Conservation (phyloP, 176 grass and related monocot genomes). For the Aegilops sharonensis region DNA sequence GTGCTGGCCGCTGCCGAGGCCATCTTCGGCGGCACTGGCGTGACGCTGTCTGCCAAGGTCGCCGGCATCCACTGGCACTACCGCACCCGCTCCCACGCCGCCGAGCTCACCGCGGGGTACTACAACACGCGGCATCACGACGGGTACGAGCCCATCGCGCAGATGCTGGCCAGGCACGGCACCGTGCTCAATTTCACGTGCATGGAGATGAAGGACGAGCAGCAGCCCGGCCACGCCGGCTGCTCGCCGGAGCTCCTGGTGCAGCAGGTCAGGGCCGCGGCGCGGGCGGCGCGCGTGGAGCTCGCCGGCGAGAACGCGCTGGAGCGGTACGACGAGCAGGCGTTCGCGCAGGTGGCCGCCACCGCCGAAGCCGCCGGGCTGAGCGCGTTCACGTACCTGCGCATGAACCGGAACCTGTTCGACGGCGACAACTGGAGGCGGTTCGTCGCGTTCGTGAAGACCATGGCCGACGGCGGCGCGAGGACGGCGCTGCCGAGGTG, state of each 20-base stretch:
- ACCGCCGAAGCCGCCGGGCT: conserved; percentile 49
- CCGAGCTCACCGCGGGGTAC: conserved; percentile 95
- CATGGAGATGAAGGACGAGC: conserved; percentile 97
- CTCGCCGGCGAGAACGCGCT: conserved; percentile 94
- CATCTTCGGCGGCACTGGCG: conserved; percentile 67
- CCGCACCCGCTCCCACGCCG: conserved; percentile 74
- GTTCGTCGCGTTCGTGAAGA: conserved; percentile 85
- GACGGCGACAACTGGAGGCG: conserved; percentile 78
- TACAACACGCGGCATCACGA: conserved; percentile 78
- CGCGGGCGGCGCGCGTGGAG: conserved; percentile 39
- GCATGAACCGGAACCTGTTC: conserved; percentile 87
- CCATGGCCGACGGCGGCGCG: conserved; percentile 56
- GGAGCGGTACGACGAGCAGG: conserved; percentile 81
- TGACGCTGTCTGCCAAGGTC: conserved; percentile 77
- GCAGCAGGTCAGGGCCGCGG: conserved; percentile 57
- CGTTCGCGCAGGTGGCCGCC: conserved; percentile 62
- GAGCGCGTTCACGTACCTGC: conserved; percentile 82
- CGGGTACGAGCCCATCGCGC: conserved; percentile 73
- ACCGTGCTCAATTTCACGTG: conserved; percentile 93
- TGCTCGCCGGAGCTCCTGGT: conserved; percentile 81
- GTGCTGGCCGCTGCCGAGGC: conserved; percentile 71
- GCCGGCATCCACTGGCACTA: conserved; percentile 99
- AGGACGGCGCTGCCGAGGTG: conserved; percentile 48
- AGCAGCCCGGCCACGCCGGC: conserved; percentile 70
- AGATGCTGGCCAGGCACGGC: conserved; percentile 58